Evolutionary conservation across 768 basidiomycete genomes (phyloP).

Genomic region (Tricholoma hemisulphureum): DNA sequence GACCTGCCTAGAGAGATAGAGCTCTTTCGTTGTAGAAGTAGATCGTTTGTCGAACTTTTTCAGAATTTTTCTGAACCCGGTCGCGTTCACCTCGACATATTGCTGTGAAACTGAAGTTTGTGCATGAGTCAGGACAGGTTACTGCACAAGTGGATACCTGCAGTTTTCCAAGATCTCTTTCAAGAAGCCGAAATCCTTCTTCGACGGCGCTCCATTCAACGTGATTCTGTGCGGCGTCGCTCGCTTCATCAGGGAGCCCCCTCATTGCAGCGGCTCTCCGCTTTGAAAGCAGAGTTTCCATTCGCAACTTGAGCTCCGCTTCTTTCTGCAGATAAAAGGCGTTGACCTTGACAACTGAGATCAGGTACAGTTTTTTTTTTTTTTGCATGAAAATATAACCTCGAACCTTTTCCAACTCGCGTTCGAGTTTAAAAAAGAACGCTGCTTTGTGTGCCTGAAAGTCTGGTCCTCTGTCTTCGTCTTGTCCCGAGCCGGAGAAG

Average conservation of each 20-base stretch:
- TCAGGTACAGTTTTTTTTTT: not conserved
- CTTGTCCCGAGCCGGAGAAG: conserved; percentile 59
- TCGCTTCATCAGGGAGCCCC: conserved; percentile 64
- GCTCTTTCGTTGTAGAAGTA: conserved; percentile 91
- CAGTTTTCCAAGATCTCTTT: conserved; percentile 91
- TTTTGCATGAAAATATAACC: conserved; percentile 4
- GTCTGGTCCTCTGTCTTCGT: conserved; percentile 74
- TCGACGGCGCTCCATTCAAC: conserved; percentile 96
- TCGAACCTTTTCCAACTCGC: conserved; percentile 92
- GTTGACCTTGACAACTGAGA: conserved; percentile 70
- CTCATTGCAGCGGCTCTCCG: conserved; percentile 79
- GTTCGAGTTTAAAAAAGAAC: conserved; percentile 98
- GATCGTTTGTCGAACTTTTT: conserved; percentile 99
- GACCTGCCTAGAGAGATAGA: conserved; percentile 93
- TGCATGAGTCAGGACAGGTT: conserved; percentile 17
- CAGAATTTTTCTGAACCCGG: conserved; percentile 93
- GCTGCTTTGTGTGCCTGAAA: conserved; percentile 95
- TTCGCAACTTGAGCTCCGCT: conserved; percentile 86
- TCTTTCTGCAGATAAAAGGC: conserved; percentile 97
- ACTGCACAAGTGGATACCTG: conserved; percentile 55
- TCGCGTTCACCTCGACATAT: conserved; percentile 97
- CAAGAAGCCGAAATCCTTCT: conserved; percentile 92
- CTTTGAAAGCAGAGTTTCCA: conserved; percentile 92
- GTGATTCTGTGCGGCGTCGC: conserved; percentile 60
- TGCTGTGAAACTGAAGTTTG: conserved; percentile 50